phyloP scores from a whole-genome alignment of 768 basidiomycete genomes.

The Tricholoma terreum region DNA sequence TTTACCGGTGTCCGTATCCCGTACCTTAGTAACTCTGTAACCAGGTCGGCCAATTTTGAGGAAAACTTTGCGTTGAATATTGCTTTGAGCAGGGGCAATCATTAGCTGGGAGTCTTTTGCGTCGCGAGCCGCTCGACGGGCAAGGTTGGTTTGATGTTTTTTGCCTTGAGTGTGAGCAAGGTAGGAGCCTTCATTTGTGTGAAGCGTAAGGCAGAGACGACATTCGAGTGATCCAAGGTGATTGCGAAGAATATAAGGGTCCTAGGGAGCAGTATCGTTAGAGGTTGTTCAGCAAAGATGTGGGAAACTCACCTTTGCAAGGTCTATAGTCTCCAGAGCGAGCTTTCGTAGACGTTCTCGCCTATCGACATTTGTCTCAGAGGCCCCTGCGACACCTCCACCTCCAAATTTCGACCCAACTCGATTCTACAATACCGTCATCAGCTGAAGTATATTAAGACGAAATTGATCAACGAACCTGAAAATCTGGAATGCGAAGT shows the following conservation, averaged over 20 bases:
- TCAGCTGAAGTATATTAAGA: background rate
- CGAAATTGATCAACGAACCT: conserved; percentile 40
- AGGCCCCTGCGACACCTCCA: conserved; percentile 92
- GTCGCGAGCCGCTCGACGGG: conserved; percentile 94
- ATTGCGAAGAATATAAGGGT: conserved; percentile 98
- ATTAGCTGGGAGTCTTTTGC: conserved; percentile 91
- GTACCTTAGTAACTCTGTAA: conserved; percentile 94
- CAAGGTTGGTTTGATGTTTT: conserved; percentile 98
- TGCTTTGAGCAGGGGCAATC: conserved; percentile 78
- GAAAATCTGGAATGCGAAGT: conserved; percentile 50
- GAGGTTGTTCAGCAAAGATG: background rate
- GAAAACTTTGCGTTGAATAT: conserved; percentile 88
- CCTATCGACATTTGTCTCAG: conserved; percentile 93
- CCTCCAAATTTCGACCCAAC: conserved; percentile 96
- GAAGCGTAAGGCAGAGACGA: conserved; percentile 93
- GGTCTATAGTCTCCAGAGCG: conserved; percentile 94
- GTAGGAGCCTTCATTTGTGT: conserved; percentile 99
- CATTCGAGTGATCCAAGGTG: conserved; percentile 98
- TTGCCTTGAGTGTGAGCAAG: conserved; percentile 99
- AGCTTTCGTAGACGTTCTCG: conserved; percentile 93
- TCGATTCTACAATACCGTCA: conserved; percentile 64
- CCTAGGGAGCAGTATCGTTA: conserved; percentile 43
- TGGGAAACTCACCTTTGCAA: conserved; percentile 73
- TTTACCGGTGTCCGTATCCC: conserved; percentile 85
- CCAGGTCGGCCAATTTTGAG: conserved; percentile 96